These are phyloP conservation scores for Epipyxis sp. DNA, from an alignment of 108 stramenopile genomes.

Conservation along the genomic window DNA sequence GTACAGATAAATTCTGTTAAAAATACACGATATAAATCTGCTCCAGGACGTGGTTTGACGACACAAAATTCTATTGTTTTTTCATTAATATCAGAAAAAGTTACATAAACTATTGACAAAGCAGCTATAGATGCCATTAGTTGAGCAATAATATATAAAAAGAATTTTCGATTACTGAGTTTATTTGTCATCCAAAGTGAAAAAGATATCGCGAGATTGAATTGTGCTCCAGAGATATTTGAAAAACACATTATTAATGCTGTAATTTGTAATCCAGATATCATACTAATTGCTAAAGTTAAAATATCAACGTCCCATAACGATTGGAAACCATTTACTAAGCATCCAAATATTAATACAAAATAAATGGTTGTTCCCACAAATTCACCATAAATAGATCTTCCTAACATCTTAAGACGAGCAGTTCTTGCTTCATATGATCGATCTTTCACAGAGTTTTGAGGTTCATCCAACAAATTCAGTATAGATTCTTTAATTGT, in stretches of 20 bases:
- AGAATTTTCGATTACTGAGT: constrained; percentile 7
- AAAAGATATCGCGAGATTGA: constrained; percentile 8
- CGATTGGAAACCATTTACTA: background rate
- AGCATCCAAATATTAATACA: background rate
- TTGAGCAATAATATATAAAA: background rate
- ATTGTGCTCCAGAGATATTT: background rate
- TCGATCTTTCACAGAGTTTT: too few relatives aligned
- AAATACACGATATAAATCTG: background rate
- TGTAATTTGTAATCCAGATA: background rate
- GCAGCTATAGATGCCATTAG: background rate
- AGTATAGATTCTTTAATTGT: too few relatives aligned
- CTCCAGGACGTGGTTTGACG: background rate
- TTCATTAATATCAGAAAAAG: background rate
- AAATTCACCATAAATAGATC: constrained; percentile 1
- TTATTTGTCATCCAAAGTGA: constrained; percentile 4
- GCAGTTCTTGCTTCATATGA: too few relatives aligned
- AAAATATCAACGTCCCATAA: background rate
- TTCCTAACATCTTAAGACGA: too few relatives aligned
- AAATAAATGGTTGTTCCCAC: background rate
- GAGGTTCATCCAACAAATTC: too few relatives aligned
- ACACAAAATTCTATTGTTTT: background rate
- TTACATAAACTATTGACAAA: background rate
- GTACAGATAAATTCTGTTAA: constrained; percentile 6
- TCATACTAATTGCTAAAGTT: background rate
- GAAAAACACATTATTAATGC: constrained; percentile 5